Base-by-base conservation (phyloP, 179 eudicot genomes). In the Silene noctiflora region DNA sequence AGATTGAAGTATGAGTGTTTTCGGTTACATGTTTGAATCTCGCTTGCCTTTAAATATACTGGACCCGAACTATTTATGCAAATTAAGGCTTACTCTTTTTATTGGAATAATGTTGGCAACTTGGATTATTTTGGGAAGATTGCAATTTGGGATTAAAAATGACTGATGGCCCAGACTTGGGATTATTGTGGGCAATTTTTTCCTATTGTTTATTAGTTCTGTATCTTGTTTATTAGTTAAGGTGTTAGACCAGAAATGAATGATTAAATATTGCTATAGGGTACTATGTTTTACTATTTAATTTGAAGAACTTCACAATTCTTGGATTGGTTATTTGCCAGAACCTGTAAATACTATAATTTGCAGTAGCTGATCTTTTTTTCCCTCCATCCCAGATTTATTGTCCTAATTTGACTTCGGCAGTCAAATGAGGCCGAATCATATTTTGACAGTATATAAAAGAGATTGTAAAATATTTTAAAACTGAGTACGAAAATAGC, bases 311-410 rank as follows among this genome's bases (percentile, higher is more conserved):
- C 19, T 25, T 14, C 21, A 58, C 62, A 68, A 42, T 35, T 79
- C 24, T 58, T 68, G 77, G 68, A 67, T 81, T 59, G 3, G 59
- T 72, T 77, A 81, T 22, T 77, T 51, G 22, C 70, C 19, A 61
- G 71, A 77, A 81, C 77, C 81, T 74, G 25, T 35, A 48, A 17
- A 67, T 27, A 48, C 60, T 68, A 64, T 60, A 46, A 19, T 39
- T 67, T 61, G 6, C 22, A 75, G 6, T 76, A 60, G 64, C 74
- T 73, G 69, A 67, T 69, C 61, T 51, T 65, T 69, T 69, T 24
- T 65, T 42, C 46, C 46, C 46, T 42, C 46, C 46, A 42, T 42
- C 46, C 46, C 46, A 42, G 46, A 8, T 1, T 42, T 42, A 42
- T 42, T 4, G 46, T 42, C 46, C 12, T 42, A 42, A 42, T 42